Conservation (phyloP, 2,329 filamentous ascomycete genomes). For the Pseudogymnoascus sp. region DNA sequence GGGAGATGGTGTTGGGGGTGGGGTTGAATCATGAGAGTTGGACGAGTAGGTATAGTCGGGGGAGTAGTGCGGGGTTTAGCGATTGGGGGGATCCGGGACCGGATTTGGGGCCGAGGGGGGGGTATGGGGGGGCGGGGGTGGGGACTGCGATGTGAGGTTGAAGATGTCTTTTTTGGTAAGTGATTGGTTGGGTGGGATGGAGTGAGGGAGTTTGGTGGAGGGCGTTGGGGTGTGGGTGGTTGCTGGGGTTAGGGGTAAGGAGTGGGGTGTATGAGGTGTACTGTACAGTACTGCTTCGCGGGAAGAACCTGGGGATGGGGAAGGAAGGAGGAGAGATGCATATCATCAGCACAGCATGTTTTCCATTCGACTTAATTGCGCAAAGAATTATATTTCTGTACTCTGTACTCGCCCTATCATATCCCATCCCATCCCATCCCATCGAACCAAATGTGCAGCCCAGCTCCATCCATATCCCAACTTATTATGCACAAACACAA, state of each 20-base stretch:
- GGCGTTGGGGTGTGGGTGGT: not conserved
- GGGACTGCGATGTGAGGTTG: not conserved
- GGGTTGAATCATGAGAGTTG: conserved; percentile 20
- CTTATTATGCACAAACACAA: not conserved
- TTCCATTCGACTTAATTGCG: conserved; percentile 3
- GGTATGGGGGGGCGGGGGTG: not conserved
- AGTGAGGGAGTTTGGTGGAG: not conserved
- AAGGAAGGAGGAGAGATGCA: not conserved
- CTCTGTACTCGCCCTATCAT: not conserved
- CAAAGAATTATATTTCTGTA: not conserved
- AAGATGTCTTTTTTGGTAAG: not conserved
- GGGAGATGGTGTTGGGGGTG: not conserved
- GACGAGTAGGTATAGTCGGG: conserved; percentile 40
- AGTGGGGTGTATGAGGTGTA: not conserved
- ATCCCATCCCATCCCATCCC: not conserved
- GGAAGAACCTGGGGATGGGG: not conserved
- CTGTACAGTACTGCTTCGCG: not conserved
- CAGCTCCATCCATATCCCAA: not conserved
- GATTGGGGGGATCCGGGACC: conserved; percentile 49
- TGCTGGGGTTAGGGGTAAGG: not conserved
- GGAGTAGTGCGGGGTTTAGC: conserved; percentile 29
- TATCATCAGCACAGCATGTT: conserved; percentile 4
- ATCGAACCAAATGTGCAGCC: not conserved
- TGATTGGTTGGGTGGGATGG: not conserved
- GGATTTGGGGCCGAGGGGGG: conserved; percentile 39